Evolutionary conservation across 495 filamentous ascomycete species (phyloP), one percentile per base, ranked within the genome.

Genomic region (Neurospora sp.): DNA sequence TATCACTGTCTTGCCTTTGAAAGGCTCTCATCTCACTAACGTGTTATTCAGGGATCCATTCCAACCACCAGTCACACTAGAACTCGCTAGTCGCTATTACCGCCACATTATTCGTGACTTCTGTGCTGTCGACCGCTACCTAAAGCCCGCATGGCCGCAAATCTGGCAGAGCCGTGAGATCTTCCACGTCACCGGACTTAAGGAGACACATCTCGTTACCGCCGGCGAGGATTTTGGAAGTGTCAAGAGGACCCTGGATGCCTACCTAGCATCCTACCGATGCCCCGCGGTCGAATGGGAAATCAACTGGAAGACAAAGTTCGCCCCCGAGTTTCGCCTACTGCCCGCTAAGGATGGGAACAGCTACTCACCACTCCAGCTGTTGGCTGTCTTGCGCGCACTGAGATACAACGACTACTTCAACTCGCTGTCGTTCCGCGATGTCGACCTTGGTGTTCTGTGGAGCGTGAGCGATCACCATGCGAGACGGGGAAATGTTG

Each of bases 361-460:
- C 5, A 84, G 86, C 42, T 99, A 99, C 77, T 89, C 85, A 5
- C 80, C 88, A 7, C 79, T 91, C 69, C 96, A 98, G 80, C 80
- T 98, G 35, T 84, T 99, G 46, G 94, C 96, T 3, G 88, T 98
- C 35, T 88, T 97, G 85, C 89, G 95, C 23, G 89, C 96, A 7
- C 83, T 99, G 69, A 88, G 96, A 42, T 99, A 97, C 82, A 98
- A 98, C 77, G 93, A 97, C 79, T 92, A 89, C 16, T 98, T 98
- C 80, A 86, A 86, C 70, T 91, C 93, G 2, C 88, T 99, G 44
- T 97, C 94, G 1, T 97, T 98, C 80, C 83, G 86, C 16, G 89
- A 91, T 38, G 88, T 97, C 69, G 89, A 87, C 74, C 85, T 99
- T 11, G 76, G 78, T 1, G 76, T 75, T 18, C 78, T 85, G 18